Base-by-base conservation (phyloP, 108 stramenopile genomes). In the Heterococcus sp. region DNA sequence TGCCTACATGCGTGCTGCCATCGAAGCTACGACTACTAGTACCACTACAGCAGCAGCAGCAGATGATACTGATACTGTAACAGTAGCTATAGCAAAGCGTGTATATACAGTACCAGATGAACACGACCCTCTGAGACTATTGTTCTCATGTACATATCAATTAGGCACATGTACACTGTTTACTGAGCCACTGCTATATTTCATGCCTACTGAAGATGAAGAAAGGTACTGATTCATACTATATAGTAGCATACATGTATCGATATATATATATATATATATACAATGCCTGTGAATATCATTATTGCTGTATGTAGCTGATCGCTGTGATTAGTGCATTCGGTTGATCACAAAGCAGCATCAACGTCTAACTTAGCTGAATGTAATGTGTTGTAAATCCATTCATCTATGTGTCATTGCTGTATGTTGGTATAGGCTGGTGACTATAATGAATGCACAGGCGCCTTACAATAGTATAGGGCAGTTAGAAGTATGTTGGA, bases 101-200 rank as follows among this genome's bases (percentile, higher is more conserved):
- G 72, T 37, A 28, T 81, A 81, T 66, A 73, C 72, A 2, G 79
- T 81, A 35, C 74, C 79, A 32, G 73, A 65, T 14, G 72, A 73
- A 72, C 79, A 81, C 72, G 79, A 81, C 37, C 79, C 79, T 8
- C 65, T 71, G 38, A 33, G 72, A 32, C 36, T 73, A 38, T 72
- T 81, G 28, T 37, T 81, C 5, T 37, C 72, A 3, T 65, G 38
- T 8, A 81, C 79, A 1, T 71, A 81, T 11, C 72, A 81, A n/a
- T 66, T 81, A 37, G 79, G 79, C 31, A 72, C 36, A 38, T 65
- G 72, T 30, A 81, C 79, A 3, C 65, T 81, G 31, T 81, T 81
- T 65, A 81, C 72, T 3, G 79, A 81, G 14, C 79, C 79, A 5
- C 40, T 81, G 32, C 71, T 81, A 0, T 81, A 81, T 66, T 65